Evolutionary conservation across 768 basidiomycete genomes (phyloP), one percentile per base, ranked within the genome.

Genomic region (Lactifluus pinguis): DNA sequence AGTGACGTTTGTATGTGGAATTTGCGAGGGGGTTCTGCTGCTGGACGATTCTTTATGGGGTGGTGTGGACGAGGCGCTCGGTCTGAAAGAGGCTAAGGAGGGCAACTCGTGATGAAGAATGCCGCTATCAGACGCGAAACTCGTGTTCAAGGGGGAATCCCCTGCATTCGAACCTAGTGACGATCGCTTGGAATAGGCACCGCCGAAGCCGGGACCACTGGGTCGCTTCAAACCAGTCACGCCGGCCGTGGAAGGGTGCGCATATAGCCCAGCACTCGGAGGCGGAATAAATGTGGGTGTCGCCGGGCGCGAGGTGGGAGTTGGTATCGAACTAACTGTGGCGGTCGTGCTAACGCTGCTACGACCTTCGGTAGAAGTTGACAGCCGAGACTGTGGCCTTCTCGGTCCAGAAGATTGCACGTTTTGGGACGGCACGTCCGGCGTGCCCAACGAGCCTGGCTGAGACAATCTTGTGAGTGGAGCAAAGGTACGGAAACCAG

Each of bases 221-320:
- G 86, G 84, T 47, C 84, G 81, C 71, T 87, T 89, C 60, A 82
- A 68, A 3, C 80, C 79, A 34, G 72, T 71, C 11, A 70, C 69
- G 10, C 77, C 77, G 36, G 75, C 65, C 11, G 65, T 66, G 38
- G 65, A 56, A 21, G 63, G n/a, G 34, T 74, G n/a, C 74, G 56
- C 68, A 61, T 83, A 80, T 25, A 81, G 60, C 42, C 80, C 74
- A 30, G 76, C 72, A 29, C 82, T 78, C 2, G 88, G 85, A 34
- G 89, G 65, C n/a, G 88, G 88, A 29, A 91, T 76, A 67, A 86
- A 85, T 17, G 87, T 89, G 9, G 89, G 89, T 25, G 89, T 88
- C 21, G 84, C 71, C 9, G 89, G 89, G 2, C 89, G 83, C 42
- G 87, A 87, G 5, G 78, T 74, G 17, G 87, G 81, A 4, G 86